phyloP scores from a whole-genome alignment of 2,329 filamentous ascomycete genomes.

The Salinomyces thailandicus region DNA sequence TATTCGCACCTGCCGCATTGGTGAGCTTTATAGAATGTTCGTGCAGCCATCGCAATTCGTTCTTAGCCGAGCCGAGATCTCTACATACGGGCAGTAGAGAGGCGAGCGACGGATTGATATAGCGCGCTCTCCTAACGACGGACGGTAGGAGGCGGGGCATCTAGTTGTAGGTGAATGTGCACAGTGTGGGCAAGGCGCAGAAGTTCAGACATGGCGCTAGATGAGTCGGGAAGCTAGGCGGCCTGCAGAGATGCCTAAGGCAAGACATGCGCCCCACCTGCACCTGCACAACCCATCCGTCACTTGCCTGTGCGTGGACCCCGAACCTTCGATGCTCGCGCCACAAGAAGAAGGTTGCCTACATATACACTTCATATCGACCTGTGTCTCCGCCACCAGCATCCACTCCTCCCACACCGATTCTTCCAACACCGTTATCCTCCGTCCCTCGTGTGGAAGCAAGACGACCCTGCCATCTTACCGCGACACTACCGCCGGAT shows the following conservation, averaged over 20 bases:
- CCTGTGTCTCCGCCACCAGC: too few relatives aligned
- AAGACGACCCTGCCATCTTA: too few relatives aligned
- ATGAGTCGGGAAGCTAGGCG: too few relatives aligned
- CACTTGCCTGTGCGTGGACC: background rate
- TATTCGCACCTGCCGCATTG: constrained; percentile 10
- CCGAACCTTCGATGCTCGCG: background rate
- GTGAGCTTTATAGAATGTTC: constrained; percentile 43
- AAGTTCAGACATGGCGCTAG: too few relatives aligned
- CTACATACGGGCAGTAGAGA: constrained; percentile 54
- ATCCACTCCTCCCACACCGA: too few relatives aligned
- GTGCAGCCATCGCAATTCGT: constrained; percentile 64
- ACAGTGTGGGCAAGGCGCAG: too few relatives aligned
- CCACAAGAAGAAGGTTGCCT: background rate
- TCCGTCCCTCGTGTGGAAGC: too few relatives aligned
- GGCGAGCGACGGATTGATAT: constrained; percentile 37
- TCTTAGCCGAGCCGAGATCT: constrained; percentile 50
- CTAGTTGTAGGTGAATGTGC: too few relatives aligned
- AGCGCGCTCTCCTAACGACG: constrained; percentile 16
- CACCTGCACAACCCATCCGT: background rate
- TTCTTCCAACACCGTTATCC: too few relatives aligned
- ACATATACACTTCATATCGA: background rate
- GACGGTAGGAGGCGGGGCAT: constrained; percentile 25
- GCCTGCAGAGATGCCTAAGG: background rate
- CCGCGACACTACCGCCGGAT: background rate
- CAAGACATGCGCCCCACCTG: too few relatives aligned